Conservation (phyloP, 768 basidiomycete species). For the Calocera viscosa region DNA sequence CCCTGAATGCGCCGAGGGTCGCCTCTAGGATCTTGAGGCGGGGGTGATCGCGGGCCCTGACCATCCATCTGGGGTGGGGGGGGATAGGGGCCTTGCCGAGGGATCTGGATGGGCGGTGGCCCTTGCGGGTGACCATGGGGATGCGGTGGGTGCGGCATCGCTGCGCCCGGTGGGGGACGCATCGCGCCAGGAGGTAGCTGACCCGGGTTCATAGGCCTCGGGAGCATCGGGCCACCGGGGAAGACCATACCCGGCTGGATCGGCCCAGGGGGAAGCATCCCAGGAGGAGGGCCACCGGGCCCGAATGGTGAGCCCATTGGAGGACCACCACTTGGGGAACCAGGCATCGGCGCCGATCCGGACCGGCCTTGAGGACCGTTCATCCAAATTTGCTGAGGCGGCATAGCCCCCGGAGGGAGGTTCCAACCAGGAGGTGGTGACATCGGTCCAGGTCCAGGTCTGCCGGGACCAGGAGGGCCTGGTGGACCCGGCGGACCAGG, state of each 20-base stretch:
- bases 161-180: conserved; percentile 11
- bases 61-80: conserved; percentile 1
- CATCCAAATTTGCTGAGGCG: conserved; percentile 12
- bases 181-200: conserved; percentile 18
- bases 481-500: not conserved
- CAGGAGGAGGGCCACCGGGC: conserved; percentile 1
- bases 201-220: conserved; percentile 15
- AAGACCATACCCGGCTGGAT: conserved; percentile 16
- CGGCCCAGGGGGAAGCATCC: conserved; percentile 4
- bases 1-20: not conserved
- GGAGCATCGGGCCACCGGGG: conserved; percentile 1
- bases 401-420: conserved; percentile 17
- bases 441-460: not conserved
- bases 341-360: not conserved
- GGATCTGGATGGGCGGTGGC: not conserved
- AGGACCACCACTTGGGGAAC: not conserved
- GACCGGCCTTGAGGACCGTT: not conserved
- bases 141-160: not conserved
- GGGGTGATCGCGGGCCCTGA: not conserved
- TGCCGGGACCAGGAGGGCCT: not conserved
- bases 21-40: not conserved
- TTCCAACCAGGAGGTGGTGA: conserved; percentile 8
- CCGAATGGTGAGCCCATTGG: not conserved
- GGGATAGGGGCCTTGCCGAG: conserved; percentile 1
- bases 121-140: not conserved